Conservation (phyloP, 495 filamentous ascomycete genomes). For the Trypethelium eluteriae region DNA sequence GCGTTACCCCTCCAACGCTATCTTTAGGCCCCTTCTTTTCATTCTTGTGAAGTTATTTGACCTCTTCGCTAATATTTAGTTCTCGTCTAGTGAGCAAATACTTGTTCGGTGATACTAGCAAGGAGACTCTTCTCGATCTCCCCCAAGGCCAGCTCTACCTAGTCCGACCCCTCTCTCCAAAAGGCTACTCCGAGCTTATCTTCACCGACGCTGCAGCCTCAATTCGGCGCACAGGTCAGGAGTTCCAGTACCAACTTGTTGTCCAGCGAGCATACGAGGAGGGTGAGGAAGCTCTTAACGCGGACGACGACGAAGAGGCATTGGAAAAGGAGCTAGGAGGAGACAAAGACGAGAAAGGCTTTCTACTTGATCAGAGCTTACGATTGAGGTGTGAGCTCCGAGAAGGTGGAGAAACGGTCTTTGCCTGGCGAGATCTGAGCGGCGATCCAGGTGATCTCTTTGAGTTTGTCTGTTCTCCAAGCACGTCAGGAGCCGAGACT, state of each 20-base stretch:
- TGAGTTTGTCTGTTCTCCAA: conserved; percentile 87
- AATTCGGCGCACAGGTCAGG: conserved; percentile 85
- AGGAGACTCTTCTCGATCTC: conserved; percentile 89
- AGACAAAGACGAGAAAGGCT: conserved; percentile 94
- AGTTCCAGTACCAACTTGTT: conserved; percentile 95
- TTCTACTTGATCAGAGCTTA: conserved; percentile 82
- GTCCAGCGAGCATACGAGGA: conserved; percentile 95
- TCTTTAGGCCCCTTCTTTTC: conserved; percentile 7
- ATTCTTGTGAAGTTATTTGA: conserved; percentile 34
- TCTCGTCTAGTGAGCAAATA: conserved; percentile 67
- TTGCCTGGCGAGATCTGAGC: conserved; percentile 91
- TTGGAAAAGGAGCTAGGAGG: conserved; percentile 46
- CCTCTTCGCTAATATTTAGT: conserved; percentile 17
- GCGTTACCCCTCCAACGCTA: conserved; percentile 28
- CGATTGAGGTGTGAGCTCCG: conserved; percentile 79
- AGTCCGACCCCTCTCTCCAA: conserved; percentile 87
- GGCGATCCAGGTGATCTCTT: conserved; percentile 89
- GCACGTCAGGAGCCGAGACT: conserved; percentile 60
- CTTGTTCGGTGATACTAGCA: conserved; percentile 84
- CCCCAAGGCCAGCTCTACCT: conserved; percentile 94
- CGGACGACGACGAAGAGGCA: conserved; percentile 63
- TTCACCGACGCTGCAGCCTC: conserved; percentile 93
- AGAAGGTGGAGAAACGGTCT: conserved; percentile 67
- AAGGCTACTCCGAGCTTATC: conserved; percentile 96
- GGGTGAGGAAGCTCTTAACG: conserved; percentile 82